A percentile compares a stretch with the other conserved stretches of the same genome.
These are phyloP conservation scores for Larix sibirica DNA, from an alignment of 83 land plant genomes.

Conservation along the genomic window DNA sequence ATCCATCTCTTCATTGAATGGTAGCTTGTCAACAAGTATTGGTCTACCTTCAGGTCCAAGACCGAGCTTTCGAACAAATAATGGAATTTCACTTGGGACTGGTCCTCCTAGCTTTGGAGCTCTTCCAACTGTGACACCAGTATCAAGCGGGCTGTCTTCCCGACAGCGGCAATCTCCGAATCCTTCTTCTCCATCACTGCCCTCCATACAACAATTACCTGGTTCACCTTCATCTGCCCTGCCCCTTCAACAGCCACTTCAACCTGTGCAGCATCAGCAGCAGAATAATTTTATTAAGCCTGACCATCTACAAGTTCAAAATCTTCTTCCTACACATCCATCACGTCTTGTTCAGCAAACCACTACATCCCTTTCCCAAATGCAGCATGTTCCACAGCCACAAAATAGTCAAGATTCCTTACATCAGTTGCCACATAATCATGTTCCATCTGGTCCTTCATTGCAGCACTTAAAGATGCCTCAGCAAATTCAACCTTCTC, in stretches of 20 bases:
- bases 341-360: conserved; percentile 7
- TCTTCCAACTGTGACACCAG: conserved; percentile 25
- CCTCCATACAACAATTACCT: conserved; percentile 16
- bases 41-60: conserved; percentile 21
- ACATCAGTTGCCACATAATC: conserved; percentile 6
- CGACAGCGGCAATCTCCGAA: conserved; percentile 26
- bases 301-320: conserved; percentile 22
- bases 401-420: conserved; percentile 18
- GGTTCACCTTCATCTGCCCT: conserved; percentile 29
- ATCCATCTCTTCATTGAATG: background rate
- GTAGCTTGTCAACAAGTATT: conserved; percentile 19
- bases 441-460: background rate
- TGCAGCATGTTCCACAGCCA: conserved; percentile 6
- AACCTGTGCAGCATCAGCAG: conserved; percentile 19
- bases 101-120: conserved; percentile 20
- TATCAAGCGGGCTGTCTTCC: conserved; percentile 19
- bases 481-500: conserved; percentile 19
- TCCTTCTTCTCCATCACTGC: conserved; percentile 38
- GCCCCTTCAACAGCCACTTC: conserved; percentile 18
- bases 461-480: conserved; percentile 15
- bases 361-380: background rate
- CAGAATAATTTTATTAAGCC: conserved; percentile 22
- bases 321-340: conserved; percentile 19
- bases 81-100: conserved; percentile 13
- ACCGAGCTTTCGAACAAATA: background rate